Evolutionary conservation across 176 grass and related monocot genomes (phyloP).

Genomic region (Hsuehochloa calcarea): DNA sequence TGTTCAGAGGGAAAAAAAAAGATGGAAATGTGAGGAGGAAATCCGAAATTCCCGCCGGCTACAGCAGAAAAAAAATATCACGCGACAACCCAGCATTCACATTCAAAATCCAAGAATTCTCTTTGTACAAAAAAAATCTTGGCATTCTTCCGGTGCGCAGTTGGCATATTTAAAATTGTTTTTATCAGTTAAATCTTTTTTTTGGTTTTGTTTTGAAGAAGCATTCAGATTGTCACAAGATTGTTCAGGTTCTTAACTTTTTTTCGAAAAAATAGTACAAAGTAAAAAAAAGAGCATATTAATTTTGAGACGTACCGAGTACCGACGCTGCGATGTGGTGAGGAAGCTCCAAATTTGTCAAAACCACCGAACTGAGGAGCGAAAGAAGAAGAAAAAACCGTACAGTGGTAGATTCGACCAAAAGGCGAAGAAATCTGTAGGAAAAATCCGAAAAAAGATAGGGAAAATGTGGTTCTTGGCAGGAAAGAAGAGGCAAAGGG

Average conservation of each 20-base stretch:
- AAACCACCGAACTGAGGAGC: background rate
- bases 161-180: too few species aligned
- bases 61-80: too few species aligned
- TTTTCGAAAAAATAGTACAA: background rate
- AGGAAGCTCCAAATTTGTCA: background rate
- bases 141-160: too few species aligned
- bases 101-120: too few species aligned
- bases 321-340: background rate
- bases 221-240: background rate
- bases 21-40: background rate
- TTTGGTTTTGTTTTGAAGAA: background rate
- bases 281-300: background rate
- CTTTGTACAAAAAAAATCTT: too few species aligned
- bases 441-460: background rate
- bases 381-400: background rate
- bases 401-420: background rate
- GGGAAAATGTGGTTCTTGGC: conserved; percentile 9
- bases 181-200: background rate
- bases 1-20: background rate
- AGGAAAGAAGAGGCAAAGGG: conserved; percentile 28
- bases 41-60: too few species aligned
- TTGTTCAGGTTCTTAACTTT: background rate
- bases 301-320: background rate
- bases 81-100: too few species aligned
- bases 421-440: background rate